phyloP scores from a whole-genome alignment of 2,329 filamentous ascomycete genomes.

The Ilyonectria destructans region DNA sequence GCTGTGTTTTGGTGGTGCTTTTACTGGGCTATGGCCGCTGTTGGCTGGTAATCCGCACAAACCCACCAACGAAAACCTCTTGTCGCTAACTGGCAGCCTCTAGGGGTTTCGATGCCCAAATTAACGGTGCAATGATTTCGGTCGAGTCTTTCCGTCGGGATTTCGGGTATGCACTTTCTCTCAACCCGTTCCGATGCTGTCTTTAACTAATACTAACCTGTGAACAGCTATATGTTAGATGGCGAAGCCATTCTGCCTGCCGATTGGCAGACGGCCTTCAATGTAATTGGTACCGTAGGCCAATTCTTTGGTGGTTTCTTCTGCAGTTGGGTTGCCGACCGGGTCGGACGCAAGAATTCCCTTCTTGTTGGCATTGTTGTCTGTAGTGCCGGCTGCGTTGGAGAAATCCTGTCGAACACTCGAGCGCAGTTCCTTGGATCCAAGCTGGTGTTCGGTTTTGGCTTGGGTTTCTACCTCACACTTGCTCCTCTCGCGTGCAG shows the following conservation, averaged over 20 bases:
- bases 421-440: constrained; percentile 60
- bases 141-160: constrained; percentile 58
- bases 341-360: constrained; percentile 57
- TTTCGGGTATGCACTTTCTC: constrained; percentile 55
- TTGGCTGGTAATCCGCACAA: constrained; percentile 55
- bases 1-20: constrained; percentile 60
- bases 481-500: constrained; percentile 63
- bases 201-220: not conserved
- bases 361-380: constrained; percentile 51
- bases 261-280: constrained; percentile 66
- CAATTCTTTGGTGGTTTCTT: constrained; percentile 65
- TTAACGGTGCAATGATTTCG: constrained; percentile 61
- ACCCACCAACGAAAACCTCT: no score
- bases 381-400: constrained; percentile 52
- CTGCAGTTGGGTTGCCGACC: constrained; percentile 60
- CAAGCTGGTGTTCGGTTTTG: constrained; percentile 63
- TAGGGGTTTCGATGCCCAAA: constrained; percentile 62
- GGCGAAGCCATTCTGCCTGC: constrained; percentile 61
- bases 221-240: constrained; percentile 50
- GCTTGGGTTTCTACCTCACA: constrained; percentile 65
- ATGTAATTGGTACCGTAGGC: constrained; percentile 59
- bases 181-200: not conserved
- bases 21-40: constrained; percentile 59
- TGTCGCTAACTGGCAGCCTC: not conserved
- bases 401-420: constrained; percentile 54